Evolutionary conservation across 495 filamentous ascomycete species (phyloP).

Genomic region (Neurospora sp.): DNA sequence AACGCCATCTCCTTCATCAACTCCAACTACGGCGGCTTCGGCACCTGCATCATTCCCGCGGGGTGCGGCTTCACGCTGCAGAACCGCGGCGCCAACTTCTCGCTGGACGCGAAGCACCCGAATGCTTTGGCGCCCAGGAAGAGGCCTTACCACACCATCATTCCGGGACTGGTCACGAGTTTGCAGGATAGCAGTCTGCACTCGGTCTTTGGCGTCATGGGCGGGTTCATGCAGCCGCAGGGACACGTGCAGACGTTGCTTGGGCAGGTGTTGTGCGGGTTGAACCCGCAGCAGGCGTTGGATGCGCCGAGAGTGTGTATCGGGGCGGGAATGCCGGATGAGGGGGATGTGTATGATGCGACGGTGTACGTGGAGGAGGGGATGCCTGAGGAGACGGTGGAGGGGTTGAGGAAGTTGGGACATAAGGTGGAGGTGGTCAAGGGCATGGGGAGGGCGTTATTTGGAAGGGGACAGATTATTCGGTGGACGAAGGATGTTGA

Average conservation of each 20-base stretch:
- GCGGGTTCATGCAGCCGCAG: slow-evolving; percentile 98
- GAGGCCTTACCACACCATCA: slow-evolving; percentile 95
- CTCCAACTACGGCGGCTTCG: slow-evolving; percentile 87
- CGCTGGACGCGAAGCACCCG: slow-evolving; percentile 54
- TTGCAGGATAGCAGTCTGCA: slow-evolving; percentile 63
- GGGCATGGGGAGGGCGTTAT: slow-evolving; percentile 59
- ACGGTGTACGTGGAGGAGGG: slow-evolving; percentile 78
- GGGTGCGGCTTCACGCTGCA: slow-evolving; percentile 88
- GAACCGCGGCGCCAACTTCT: slow-evolving; percentile 85
- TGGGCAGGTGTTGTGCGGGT: slow-evolving; percentile 78
- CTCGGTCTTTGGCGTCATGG: slow-evolving; percentile 90
- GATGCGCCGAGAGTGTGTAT: slow-evolving; percentile 85
- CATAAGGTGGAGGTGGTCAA: slow-evolving; percentile 61
- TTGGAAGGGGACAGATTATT: slow-evolving; percentile 89
- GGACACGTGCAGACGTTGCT: slow-evolving; percentile 92
- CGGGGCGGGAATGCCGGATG: slow-evolving; percentile 54
- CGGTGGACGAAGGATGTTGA: slow-evolving; percentile 58
- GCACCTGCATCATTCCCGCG: slow-evolving; percentile 71
- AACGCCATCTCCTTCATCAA: slow-evolving; percentile 97
- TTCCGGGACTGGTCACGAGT: slow-evolving; percentile 74
- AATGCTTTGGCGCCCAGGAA: slow-evolving; percentile 76
- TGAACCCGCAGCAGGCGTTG: slow-evolving; percentile 78
- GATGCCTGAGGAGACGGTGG: slow-evolving; percentile 53
- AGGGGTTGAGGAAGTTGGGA: slow-evolving; percentile 58
- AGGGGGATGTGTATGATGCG: slow-evolving; percentile 23